Percentiles rank a stretch among this genome's conserved stretches.
phyloP scores from a whole-genome alignment of 108 stramenopile species.

The Nannochloropsis salina region DNA sequence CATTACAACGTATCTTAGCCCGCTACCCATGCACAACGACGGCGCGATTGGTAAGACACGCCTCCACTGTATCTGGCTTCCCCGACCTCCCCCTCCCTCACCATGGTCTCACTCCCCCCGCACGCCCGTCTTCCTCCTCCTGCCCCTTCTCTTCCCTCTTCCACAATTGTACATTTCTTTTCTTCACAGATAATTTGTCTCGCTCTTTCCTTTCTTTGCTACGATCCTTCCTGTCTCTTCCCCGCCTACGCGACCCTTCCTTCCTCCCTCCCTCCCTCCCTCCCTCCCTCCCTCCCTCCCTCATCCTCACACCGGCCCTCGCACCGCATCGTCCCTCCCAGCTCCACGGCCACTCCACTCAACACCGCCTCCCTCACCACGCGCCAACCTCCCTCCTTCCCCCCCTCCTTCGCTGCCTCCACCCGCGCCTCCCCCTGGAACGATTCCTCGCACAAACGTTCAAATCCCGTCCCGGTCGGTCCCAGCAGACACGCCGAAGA shows the following conservation, averaged over 20 bases:
- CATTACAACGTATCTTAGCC: no score
- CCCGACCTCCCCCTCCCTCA: no score
- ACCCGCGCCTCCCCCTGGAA: neutral
- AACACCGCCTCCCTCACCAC: neutral
- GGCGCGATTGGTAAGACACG: no score
- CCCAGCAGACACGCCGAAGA: neutral
- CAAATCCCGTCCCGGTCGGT: neutral
- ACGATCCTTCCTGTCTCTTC: no score
- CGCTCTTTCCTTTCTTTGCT: neutral
- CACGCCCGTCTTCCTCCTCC: neutral
- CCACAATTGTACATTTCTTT: neutral
- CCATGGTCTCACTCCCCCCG: no score
- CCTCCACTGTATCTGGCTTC: no score
- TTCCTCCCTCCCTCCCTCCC: neutral
- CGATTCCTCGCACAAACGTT: neutral
- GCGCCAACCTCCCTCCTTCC: no score
- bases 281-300: neutral
- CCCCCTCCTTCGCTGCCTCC: neutral
- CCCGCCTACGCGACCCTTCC: neutral
- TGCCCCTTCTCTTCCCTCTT: neutral
- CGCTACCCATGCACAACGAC: no score
- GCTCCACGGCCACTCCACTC: neutral
- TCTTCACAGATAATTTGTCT: neutral
- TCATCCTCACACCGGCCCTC: slow-evolving; percentile 5
- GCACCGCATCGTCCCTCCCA: neutral